Percentiles rank a stretch among this genome's conserved stretches.
phyloP scores from a whole-genome alignment of 148 eudicot species.

The Tetragonia tetragonoides region DNA sequence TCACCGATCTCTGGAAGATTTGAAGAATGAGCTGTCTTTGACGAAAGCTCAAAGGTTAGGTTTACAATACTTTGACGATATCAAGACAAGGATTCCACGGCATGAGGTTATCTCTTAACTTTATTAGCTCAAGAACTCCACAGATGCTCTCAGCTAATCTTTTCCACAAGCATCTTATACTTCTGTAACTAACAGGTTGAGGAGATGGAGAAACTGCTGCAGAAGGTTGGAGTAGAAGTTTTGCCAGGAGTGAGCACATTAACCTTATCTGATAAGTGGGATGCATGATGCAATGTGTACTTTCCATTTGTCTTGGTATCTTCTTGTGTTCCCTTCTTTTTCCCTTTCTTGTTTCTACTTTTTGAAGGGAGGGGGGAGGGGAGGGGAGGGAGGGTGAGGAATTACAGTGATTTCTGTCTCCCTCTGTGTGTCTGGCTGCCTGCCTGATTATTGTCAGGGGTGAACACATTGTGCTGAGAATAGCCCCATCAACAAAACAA shows the following conservation, averaged over 20 bases:
- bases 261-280: conserved; percentile 9
- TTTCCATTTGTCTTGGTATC: conserved; percentile 11
- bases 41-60: conserved; percentile 75
- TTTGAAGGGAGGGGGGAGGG: background rate
- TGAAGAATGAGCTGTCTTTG: conserved; percentile 63
- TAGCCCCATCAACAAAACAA: too few species aligned
- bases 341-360: too few species aligned
- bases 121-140: conserved; percentile 1
- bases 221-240: conserved; percentile 67
- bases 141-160: conserved; percentile 5
- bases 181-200: conserved; percentile 49
- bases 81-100: conserved; percentile 89
- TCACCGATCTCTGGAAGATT: conserved; percentile 70
- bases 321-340: background rate
- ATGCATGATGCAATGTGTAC: conserved; percentile 9
- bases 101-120: conserved; percentile 60
- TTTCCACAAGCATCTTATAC: conserved; percentile 8
- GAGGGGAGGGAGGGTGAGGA: too few species aligned
- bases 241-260: conserved; percentile 70
- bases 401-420: too few species aligned
- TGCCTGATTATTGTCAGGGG: background rate
- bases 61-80: conserved; percentile 84
- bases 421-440: too few species aligned
- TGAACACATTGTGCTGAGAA: background rate
- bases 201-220: conserved; percentile 78